Conservation (phyloP, 2,329 filamentous ascomycete genomes). For the Sodiomyces alkalinus region DNA sequence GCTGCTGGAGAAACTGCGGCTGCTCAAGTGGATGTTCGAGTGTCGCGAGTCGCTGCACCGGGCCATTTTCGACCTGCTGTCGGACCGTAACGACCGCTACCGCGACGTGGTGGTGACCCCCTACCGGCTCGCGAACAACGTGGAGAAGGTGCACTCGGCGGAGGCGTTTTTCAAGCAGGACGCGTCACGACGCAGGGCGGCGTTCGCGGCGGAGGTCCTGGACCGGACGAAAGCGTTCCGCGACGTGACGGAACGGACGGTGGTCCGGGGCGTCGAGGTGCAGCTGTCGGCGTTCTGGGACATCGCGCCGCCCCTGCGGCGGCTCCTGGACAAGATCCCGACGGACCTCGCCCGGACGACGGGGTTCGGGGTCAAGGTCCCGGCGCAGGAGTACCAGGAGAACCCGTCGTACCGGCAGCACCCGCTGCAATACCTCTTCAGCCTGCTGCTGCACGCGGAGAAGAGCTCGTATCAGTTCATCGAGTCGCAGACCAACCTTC, state of each 20-base stretch:
- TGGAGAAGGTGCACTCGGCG: conserved; percentile 66
- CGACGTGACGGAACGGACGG: conserved; percentile 67
- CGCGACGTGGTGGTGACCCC: conserved; percentile 70
- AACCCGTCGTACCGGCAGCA: conserved; percentile 69
- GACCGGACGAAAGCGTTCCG: conserved; percentile 64
- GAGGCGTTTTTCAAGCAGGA: conserved; percentile 74
- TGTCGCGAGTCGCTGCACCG: conserved; percentile 77
- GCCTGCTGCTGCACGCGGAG: conserved; percentile 70
- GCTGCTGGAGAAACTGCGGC: conserved; percentile 80
- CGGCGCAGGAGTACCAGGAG: conserved; percentile 64
- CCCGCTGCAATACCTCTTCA: conserved; percentile 83
- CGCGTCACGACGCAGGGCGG: conserved; percentile 52
- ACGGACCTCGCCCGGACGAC: conserved; percentile 21
- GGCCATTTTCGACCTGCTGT: conserved; percentile 70
- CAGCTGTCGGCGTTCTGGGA: conserved; percentile 97
- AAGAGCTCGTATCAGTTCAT: conserved; percentile 96
- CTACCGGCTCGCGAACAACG: conserved; percentile 59
- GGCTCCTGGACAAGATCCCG: conserved; percentile 69
- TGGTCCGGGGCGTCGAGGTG: conserved; percentile 74
- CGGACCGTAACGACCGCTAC: conserved; percentile 76
- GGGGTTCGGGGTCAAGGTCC: conserved; percentile 61
- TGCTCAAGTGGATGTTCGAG: conserved; percentile 95
- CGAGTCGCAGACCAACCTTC: conserved; percentile 79
- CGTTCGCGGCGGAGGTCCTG: conserved; percentile 56
- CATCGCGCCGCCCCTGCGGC: conserved; percentile 70